Evolutionary conservation across 2,329 filamentous ascomycete genomes (phyloP), one percentile per base, ranked within the genome.

Genomic region (Cordyceps fumosorosea): DNA sequence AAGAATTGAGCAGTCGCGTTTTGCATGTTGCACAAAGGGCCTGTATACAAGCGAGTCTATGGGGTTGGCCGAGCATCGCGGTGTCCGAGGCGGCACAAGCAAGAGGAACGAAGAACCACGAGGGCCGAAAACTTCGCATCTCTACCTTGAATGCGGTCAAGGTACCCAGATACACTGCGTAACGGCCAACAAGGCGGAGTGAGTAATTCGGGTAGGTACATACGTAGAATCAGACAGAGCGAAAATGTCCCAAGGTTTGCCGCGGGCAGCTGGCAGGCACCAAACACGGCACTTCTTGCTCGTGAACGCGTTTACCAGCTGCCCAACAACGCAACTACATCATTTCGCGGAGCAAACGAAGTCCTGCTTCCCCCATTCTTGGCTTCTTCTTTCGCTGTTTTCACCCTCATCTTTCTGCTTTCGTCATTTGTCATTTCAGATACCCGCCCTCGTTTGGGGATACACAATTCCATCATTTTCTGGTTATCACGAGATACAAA

Each of bases 391-490:
- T 50, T 6, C 55, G 18, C 48, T 22, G 12, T 56, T 20, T 22
- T 22, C 20, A 7, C 18, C 24, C 32, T 56, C 20, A 24, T 20
- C 22, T 22, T 44, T 52, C 29, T 34, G 14, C 16, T 52, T 51
- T 14, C 47, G 32, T 32, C 47, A 44, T 29, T 51, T 59, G 20
- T 44, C n/a, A 29, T 26, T 52, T 54, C 40, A 54, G 18, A 50
- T 60, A 60, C 14, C 48, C 22, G 24, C 40, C 29, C 51, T 60
- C 29, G 40, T 22, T 54, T 34, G 58, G 26, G 50, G 58, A 47
- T 60, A 48, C 51, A 55, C 58, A 60, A 42, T 54, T 54, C 42
- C n/a, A 53, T 54, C 58, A 32, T 55, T 55, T 60, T 60, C 58
- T 47, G 51, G 51, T 50, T 60, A 55, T 44, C 56, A 53, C 57